Percentiles rank a stretch among this genome's conserved stretches.
Conservation (phyloP, 2,329 filamentous ascomycete species). For the Aspergillus carbonarius region DNA sequence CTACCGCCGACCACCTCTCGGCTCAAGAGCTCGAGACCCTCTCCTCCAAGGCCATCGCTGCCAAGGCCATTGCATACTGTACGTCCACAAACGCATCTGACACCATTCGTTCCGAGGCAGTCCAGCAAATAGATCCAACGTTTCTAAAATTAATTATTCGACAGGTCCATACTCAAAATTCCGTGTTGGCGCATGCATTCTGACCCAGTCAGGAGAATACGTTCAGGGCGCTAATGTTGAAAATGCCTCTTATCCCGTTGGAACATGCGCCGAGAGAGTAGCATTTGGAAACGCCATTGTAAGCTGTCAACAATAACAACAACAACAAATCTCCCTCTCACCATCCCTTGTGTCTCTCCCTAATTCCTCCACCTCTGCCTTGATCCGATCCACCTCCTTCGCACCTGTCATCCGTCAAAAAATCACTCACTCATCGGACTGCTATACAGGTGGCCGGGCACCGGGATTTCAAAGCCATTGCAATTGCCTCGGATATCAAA, state of each 20-base stretch:
- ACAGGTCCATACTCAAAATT: conserved; percentile 83
- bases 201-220: conserved; percentile 58
- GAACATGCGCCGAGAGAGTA: conserved; percentile 94
- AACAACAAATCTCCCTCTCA: not conserved
- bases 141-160: not conserved
- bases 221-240: conserved; percentile 85
- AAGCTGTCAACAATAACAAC: conserved; percentile 25
- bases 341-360: not conserved
- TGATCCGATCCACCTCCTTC: not conserved
- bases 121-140: not conserved
- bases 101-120: not conserved
- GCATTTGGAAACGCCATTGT: conserved; percentile 76
- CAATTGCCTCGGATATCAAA: conserved; percentile 76
- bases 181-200: conserved; percentile 79
- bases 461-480: conserved; percentile 70
- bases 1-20: conserved; percentile 47
- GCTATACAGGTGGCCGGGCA: conserved; percentile 43
- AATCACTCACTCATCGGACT: conserved; percentile 5
- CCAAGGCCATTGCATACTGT: conserved; percentile 82
- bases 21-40: conserved; percentile 65
- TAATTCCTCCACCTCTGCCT: not conserved
- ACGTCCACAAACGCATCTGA: conserved; percentile 32
- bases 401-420: not conserved
- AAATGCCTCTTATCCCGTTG: conserved; percentile 89
- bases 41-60: conserved; percentile 61